A percentile compares a stretch with the other conserved stretches of the same genome.
Evolutionary conservation across 1,284 basidiomycete species (phyloP).

Genomic region (Cystobasidiaceae sp.): DNA sequence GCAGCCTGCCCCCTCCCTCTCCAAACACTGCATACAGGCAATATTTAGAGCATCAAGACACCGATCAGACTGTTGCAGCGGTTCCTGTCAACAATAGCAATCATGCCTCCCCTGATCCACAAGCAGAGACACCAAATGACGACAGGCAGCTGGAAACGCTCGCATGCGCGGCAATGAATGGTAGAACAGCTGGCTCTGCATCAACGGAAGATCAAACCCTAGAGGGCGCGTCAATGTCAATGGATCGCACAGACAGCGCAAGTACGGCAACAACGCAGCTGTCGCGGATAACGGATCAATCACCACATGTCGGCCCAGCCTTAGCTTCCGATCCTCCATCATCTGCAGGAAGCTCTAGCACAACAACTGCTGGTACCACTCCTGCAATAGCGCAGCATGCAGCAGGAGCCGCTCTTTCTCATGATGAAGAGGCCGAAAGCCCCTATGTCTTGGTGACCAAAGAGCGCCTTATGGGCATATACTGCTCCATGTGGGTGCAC

Average conservation of each 20-base stretch:
- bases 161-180: too few relatives aligned
- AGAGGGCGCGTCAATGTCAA: not conserved
- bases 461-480: constrained; percentile 82
- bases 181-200: not conserved
- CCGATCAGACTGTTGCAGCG: not conserved
- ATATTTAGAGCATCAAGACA: not conserved
- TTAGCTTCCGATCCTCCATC: not conserved
- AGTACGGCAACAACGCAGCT: not conserved
- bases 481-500: constrained; percentile 49
- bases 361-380: not conserved
- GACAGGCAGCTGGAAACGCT: not conserved
- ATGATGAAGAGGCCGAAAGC: not conserved
- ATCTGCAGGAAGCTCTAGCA: constrained; percentile 8
- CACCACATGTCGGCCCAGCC: not conserved
- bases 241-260: not conserved
- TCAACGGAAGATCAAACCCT: not conserved
- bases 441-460: constrained; percentile 76
- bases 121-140: not conserved
- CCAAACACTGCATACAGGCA: constrained; percentile 2
- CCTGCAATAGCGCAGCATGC: not conserved
- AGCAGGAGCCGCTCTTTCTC: not conserved
- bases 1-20: not conserved
- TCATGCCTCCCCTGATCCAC: not conserved
- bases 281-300: not conserved
- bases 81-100: not conserved